A percentile compares a stretch with the other conserved stretches of the same genome.
phyloP scores from a whole-genome alignment of 129 eudicot genomes.

The Sambucus nigra region DNA sequence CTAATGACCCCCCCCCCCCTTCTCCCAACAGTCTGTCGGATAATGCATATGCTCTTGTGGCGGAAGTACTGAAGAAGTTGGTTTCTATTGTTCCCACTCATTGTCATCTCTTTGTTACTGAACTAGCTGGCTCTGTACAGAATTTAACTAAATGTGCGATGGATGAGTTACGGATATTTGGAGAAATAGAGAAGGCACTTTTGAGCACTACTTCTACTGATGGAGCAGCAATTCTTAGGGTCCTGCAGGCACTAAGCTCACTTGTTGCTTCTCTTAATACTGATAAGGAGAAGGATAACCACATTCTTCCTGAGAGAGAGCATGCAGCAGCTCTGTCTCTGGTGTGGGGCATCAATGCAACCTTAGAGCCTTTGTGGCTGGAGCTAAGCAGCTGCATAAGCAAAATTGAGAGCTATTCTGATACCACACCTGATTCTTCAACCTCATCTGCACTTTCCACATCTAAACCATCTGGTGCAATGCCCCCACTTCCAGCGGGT shows the following conservation, averaged over 20 bases:
- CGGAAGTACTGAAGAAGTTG: slow-evolving; percentile 79
- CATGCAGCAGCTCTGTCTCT: slow-evolving; percentile 49
- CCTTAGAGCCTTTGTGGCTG: slow-evolving; percentile 88
- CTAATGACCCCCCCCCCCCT: slow-evolving; percentile 7
- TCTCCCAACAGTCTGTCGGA: slow-evolving; percentile 87
- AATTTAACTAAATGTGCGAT: slow-evolving; percentile 58
- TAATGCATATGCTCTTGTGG: slow-evolving; percentile 80
- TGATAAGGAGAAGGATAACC: slow-evolving; percentile 37
- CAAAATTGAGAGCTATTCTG: slow-evolving; percentile 75
- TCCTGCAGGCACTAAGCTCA: slow-evolving; percentile 79
- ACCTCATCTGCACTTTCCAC: slow-evolving; percentile 32
- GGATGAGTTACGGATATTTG: slow-evolving; percentile 57
- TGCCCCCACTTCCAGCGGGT: slow-evolving; percentile 95
- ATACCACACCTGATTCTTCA: slow-evolving; percentile 42
- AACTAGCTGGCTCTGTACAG: slow-evolving; percentile 66
- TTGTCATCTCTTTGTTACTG: slow-evolving; percentile 70
- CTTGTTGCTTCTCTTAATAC: slow-evolving; percentile 50
- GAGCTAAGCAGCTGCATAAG: slow-evolving; percentile 88
- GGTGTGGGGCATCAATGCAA: slow-evolving; percentile 56
- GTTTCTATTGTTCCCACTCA: slow-evolving; percentile 70
- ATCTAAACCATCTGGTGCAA: slow-evolving; percentile 60
- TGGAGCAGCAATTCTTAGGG: slow-evolving; percentile 87
- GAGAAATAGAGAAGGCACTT: slow-evolving; percentile 71
- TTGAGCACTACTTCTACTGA: slow-evolving; percentile 55
- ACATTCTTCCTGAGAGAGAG: slow-evolving; percentile 36